Conservation (phyloP, 495 filamentous ascomycete species). For the Peziza echinospora region DNA sequence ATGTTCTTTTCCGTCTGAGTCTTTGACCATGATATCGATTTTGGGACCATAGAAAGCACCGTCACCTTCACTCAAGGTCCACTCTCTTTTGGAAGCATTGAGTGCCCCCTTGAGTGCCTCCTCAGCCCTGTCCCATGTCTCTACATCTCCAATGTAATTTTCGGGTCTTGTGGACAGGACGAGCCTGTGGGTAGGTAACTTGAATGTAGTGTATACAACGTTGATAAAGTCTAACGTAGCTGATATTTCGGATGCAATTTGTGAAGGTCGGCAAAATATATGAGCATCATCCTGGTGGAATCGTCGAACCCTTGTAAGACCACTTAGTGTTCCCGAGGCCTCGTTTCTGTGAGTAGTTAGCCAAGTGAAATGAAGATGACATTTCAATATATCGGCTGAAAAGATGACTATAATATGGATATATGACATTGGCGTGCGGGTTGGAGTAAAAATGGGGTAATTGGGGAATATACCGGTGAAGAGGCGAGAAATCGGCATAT, state of each 20-base stretch:
- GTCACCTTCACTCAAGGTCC: constrained; percentile 57
- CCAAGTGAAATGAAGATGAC: not conserved
- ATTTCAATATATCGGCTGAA: not conserved
- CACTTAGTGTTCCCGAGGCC: constrained; percentile 62
- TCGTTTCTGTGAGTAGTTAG: constrained; percentile 43
- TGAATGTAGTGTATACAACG: constrained; percentile 53
- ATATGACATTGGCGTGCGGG: no score
- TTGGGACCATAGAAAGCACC: constrained; percentile 93
- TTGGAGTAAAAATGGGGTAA: no score
- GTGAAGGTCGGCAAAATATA: constrained; percentile 72
- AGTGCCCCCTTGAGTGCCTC: constrained; percentile 46
- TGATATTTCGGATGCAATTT: constrained; percentile 62
- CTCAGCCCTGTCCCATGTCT: constrained; percentile 73
- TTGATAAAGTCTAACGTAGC: constrained; percentile 61
- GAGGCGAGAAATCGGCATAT: constrained; percentile 79
- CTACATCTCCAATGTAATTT: constrained; percentile 52
- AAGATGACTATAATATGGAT: not conserved
- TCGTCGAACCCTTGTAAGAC: constrained; percentile 68
- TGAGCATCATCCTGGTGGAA: constrained; percentile 95
- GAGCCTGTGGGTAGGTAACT: constrained; percentile 50
- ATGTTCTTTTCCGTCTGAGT: constrained; percentile 70
- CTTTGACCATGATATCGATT: constrained; percentile 71
- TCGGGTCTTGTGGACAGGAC: constrained; percentile 57
- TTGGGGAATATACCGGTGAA: constrained; percentile 31
- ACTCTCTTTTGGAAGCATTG: constrained; percentile 38